Percentiles rank a stretch among this genome's conserved stretches.
These are phyloP conservation scores for Cordyceps fumosorosea DNA, from an alignment of 2,329 filamentous ascomycete genomes.

Conservation along the genomic window DNA sequence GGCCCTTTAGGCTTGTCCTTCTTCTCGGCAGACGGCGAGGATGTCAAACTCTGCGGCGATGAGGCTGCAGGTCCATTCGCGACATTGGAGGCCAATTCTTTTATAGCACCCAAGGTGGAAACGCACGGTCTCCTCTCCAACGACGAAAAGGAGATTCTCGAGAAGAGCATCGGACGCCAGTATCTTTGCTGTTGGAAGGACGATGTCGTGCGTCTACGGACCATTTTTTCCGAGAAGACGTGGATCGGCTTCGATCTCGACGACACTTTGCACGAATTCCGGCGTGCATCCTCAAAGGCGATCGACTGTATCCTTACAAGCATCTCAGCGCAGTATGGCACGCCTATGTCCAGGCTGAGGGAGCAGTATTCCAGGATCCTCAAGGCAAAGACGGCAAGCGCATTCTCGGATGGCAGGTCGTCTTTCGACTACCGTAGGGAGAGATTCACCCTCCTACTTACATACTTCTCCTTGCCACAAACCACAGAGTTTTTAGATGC, in stretches of 20 bases:
- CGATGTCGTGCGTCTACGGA: slow-evolving; percentile 4
- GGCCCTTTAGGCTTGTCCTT: no score
- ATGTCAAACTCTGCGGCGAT: background rate
- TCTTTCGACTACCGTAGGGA: slow-evolving; percentile 37
- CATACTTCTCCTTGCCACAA: slow-evolving; percentile 24
- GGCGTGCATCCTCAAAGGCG: slow-evolving; percentile 31
- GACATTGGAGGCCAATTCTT: background rate
- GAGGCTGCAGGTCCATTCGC: background rate
- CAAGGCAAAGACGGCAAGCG: slow-evolving; percentile 26
- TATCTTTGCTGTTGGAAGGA: background rate
- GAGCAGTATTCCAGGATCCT: background rate
- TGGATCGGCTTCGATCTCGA: slow-evolving; percentile 44
- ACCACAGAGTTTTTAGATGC: no score
- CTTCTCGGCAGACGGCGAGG: background rate
- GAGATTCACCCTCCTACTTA: slow-evolving; percentile 20
- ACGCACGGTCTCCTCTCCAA: background rate
- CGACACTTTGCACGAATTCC: slow-evolving; percentile 42
- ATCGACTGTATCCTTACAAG: slow-evolving; percentile 24
- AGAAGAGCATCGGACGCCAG: background rate
- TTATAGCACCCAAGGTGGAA: background rate
- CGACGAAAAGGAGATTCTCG: background rate
- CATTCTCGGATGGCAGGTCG: slow-evolving; percentile 38
- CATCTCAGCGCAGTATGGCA: no score
- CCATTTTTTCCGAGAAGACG: slow-evolving; percentile 16
- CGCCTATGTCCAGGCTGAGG: no score